phyloP scores from a whole-genome alignment of 345 rosid species.

The Rhizophora mangle region DNA sequence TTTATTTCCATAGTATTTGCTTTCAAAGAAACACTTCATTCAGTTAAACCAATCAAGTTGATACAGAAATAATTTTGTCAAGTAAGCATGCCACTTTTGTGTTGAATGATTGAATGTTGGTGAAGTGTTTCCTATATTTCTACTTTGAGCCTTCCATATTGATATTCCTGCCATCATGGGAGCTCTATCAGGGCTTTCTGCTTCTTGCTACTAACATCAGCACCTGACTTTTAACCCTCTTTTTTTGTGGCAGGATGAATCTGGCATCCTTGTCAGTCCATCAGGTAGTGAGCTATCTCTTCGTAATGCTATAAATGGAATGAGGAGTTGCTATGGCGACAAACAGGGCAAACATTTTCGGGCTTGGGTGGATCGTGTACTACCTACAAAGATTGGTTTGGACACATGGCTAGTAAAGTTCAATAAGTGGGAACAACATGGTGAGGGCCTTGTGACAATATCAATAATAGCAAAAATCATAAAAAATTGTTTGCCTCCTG shows the following conservation, averaged over 20 bases:
- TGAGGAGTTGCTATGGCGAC: slow-evolving; percentile 64
- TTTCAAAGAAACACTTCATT: neutral
- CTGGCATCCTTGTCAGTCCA: slow-evolving; percentile 61
- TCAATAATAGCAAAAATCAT: too few species aligned
- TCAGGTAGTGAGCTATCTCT: slow-evolving; percentile 68
- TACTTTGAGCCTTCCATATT: neutral
- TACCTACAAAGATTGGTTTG: slow-evolving; percentile 49
- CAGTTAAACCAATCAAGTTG: neutral
- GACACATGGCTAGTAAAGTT: slow-evolving; percentile 73
- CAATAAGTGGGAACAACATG: slow-evolving; percentile 60
- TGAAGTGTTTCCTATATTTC: too few species aligned
- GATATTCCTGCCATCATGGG: neutral
- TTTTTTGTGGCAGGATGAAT: slow-evolving; percentile 46
- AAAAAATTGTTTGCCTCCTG: too few species aligned
- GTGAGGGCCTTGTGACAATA: neutral
- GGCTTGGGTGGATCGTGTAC: slow-evolving; percentile 78
- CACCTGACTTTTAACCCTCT: neutral
- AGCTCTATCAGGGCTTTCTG: neutral
- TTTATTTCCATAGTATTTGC: neutral
- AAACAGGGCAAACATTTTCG: slow-evolving; percentile 64
- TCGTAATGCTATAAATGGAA: slow-evolving; percentile 42
- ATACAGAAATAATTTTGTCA: neutral
- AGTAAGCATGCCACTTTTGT: neutral
- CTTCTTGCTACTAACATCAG: neutral
- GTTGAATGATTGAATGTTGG: neutral